These are phyloP conservation scores for Vanderwaltozyma yarrowii DNA, from an alignment of 805 yeast species.

Conservation along the genomic window DNA sequence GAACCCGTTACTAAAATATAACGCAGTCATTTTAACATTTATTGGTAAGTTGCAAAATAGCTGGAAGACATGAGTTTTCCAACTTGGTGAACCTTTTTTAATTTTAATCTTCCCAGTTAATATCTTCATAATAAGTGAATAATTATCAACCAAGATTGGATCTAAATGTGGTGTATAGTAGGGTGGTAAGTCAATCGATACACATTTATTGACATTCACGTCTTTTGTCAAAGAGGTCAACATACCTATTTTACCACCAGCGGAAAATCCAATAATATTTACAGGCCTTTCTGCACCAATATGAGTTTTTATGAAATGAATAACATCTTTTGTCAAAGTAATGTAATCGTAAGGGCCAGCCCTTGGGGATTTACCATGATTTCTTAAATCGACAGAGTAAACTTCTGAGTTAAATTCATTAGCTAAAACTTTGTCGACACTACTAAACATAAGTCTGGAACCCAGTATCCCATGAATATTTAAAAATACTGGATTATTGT, in stretches of 20 bases:
- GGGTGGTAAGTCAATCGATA: slow-evolving; percentile 34
- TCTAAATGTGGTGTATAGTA: slow-evolving; percentile 17
- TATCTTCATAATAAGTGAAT: slow-evolving; percentile 15
- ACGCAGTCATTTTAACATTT: slow-evolving; percentile 7
- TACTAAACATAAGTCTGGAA: slow-evolving; percentile 34
- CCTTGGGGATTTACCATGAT: slow-evolving; percentile 43
- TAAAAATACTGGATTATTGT: slow-evolving; percentile 30
- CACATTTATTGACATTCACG: slow-evolving; percentile 29
- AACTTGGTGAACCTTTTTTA: slow-evolving; percentile 12
- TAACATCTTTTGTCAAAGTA: slow-evolving; percentile 36
- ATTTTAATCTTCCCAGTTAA: slow-evolving; percentile 13
- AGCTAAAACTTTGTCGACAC: slow-evolving; percentile 31
- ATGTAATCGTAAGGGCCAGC: slow-evolving; percentile 37
- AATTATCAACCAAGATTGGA: slow-evolving; percentile 12
- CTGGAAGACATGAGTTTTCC: slow-evolving; percentile 15
- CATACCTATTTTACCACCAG: slow-evolving; percentile 54
- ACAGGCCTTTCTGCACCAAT: slow-evolving; percentile 22
- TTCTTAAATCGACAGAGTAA: slow-evolving; percentile 41
- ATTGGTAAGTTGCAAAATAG: slow-evolving; percentile 12
- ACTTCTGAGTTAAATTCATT: slow-evolving; percentile 27
- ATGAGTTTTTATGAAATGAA: slow-evolving; percentile 25
- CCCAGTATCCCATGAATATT: slow-evolving; percentile 49
- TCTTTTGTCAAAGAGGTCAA: slow-evolving; percentile 28
- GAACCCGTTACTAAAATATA: slow-evolving; percentile 26
- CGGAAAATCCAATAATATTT: slow-evolving; percentile 41